Evolutionary conservation across 2,329 filamentous ascomycete species (phyloP).

Genomic region (Pseudopithomyces chartarum): DNA sequence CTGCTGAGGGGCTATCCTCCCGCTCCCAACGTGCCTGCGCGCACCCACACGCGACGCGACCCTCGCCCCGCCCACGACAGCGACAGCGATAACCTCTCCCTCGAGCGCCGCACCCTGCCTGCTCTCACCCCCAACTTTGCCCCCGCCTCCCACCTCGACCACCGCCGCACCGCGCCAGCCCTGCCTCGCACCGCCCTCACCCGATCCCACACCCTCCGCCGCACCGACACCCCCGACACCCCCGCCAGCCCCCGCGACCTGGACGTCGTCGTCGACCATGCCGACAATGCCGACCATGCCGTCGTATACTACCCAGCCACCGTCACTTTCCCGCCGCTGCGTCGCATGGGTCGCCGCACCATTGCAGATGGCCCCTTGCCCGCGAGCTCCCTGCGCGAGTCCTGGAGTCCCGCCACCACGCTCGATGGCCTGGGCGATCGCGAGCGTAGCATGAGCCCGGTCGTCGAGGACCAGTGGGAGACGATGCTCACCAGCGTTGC

Average conservation of each 20-base stretch:
- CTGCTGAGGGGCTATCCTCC: conserved; percentile 27
- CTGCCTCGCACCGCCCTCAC: not conserved
- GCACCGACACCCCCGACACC: not conserved
- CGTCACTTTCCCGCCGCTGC: conserved; percentile 41
- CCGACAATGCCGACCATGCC: conserved; percentile 30
- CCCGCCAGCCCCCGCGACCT: not conserved
- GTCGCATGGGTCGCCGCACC: conserved; percentile 44
- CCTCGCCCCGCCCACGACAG: conserved; percentile 17
- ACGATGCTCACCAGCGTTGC: conserved; percentile 79
- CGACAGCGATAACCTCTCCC: conserved; percentile 9
- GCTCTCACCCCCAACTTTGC: conserved; percentile 43
- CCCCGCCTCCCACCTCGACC: conserved; percentile 21
- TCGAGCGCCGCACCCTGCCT: conserved; percentile 24
- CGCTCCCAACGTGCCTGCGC: conserved; percentile 40
- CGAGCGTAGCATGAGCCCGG: conserved; percentile 77
- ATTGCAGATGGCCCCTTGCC: conserved; percentile 44
- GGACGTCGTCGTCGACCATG: conserved; percentile 21
- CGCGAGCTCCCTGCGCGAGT: conserved; percentile 43
- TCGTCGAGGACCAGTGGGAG: conserved; percentile 70
- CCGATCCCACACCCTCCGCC: not conserved
- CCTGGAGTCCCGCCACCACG: conserved; percentile 41
- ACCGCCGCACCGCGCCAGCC: not conserved
- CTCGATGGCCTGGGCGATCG: conserved; percentile 83
- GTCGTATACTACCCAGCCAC: not conserved
- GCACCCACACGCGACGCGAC: conserved; percentile 24